Evolutionary conservation across 805 yeast genomes (phyloP).

Genomic region (Spathaspora arborariae): DNA sequence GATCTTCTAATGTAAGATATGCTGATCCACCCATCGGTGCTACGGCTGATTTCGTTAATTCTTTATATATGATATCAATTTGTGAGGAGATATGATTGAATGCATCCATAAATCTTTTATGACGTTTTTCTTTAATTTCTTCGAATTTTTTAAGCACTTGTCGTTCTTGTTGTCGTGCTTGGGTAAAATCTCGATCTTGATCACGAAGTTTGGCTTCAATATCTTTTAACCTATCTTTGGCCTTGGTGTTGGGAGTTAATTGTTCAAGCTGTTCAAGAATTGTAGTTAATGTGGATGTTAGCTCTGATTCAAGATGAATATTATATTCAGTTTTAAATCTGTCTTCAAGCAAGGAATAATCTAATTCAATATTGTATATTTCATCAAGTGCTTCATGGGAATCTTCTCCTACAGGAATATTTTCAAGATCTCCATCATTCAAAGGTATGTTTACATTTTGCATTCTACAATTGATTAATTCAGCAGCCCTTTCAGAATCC

Average conservation of each 20-base stretch:
- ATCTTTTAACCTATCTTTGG: slow-evolving; percentile 69
- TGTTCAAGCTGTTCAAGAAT: slow-evolving; percentile 36
- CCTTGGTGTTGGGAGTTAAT: slow-evolving; percentile 79
- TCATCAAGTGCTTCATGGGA: slow-evolving; percentile 25
- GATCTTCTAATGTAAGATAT: slow-evolving; percentile 78
- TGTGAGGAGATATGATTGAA: slow-evolving; percentile 70
- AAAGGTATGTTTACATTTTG: slow-evolving; percentile 66
- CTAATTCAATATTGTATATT: slow-evolving; percentile 49
- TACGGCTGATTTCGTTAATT: slow-evolving; percentile 67
- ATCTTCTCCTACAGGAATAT: slow-evolving; percentile 56
- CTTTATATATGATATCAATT: slow-evolving; percentile 79
- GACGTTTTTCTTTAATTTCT: slow-evolving; percentile 56
- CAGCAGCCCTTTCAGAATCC: slow-evolving; percentile 53
- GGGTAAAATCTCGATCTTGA: slow-evolving; percentile 61
- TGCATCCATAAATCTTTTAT: slow-evolving; percentile 62
- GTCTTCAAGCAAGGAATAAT: slow-evolving; percentile 46
- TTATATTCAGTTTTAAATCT: slow-evolving; percentile 41
- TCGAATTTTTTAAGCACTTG: slow-evolving; percentile 53
- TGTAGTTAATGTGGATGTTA: slow-evolving; percentile 30
- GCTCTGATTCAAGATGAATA: slow-evolving; percentile 34
- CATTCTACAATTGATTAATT: slow-evolving; percentile 70
- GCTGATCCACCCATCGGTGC: slow-evolving; percentile 93
- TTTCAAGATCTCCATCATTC: slow-evolving; percentile 54
- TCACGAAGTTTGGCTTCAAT: slow-evolving; percentile 58
- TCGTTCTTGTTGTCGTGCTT: slow-evolving; percentile 58